These are phyloP conservation scores for Mimosa bimucronata DNA, from an alignment of 306 rosid species.

Conservation along the genomic window DNA sequence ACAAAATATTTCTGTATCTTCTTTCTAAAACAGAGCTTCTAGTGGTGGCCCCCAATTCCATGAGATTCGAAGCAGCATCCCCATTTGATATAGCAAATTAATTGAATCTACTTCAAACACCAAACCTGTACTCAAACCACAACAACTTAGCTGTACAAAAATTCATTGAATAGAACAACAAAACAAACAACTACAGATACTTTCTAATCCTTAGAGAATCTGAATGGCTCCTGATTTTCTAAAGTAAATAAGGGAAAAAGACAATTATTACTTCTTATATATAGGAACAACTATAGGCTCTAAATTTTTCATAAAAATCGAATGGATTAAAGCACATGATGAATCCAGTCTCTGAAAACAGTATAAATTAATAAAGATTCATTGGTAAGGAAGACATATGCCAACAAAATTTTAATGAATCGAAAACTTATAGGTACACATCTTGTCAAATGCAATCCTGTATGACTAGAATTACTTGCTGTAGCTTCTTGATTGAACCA, in stretches of 20 bases:
- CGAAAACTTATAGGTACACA: constrained; percentile 30
- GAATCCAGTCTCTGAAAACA: neutral
- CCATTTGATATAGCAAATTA: neutral
- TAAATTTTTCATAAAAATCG: neutral
- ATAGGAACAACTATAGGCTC: neutral
- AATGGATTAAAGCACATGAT: neutral
- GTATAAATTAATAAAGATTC: neutral
- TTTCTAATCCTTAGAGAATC: neutral
- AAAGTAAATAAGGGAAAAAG: neutral
- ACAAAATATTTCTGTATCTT: too few relatives aligned
- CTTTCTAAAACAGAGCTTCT: neutral
- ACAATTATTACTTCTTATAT: neutral
- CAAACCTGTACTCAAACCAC: constrained; percentile 26
- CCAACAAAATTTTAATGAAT: neutral
- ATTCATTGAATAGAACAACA: neutral
- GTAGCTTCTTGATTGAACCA: constrained; percentile 21
- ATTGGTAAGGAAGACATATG: neutral
- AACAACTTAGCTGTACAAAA: neutral
- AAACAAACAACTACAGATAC: neutral
- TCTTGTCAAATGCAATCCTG: constrained; percentile 14
- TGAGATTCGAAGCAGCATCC: constrained; percentile 7
- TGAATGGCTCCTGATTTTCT: neutral
- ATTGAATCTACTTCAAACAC: constrained; percentile 27
- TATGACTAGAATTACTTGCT: neutral
- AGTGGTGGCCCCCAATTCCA: constrained; percentile 41